Conservation (phyloP, 1,284 basidiomycete genomes). For the Cutaneotrichosporon mucoides region DNA sequence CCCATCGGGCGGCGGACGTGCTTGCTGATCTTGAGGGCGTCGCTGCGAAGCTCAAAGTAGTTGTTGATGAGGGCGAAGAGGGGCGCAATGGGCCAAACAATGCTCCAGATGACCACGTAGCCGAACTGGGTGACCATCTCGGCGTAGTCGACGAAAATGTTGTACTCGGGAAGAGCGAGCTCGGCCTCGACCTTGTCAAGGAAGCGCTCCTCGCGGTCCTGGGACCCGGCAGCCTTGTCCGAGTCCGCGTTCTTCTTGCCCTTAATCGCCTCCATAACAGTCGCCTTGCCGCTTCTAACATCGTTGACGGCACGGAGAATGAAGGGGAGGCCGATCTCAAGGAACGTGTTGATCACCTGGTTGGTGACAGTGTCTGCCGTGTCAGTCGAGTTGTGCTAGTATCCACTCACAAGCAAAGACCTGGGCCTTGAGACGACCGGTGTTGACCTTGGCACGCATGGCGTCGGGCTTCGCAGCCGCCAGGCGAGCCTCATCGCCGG, state of each 20-base stretch:
- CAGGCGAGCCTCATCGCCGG: background rate
- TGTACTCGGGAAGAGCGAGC: constrained; percentile 74
- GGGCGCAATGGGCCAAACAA: constrained; percentile 92
- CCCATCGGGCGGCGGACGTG: constrained; percentile 84
- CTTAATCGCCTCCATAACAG: constrained; percentile 26
- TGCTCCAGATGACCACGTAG: constrained; percentile 84
- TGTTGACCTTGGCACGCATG: constrained; percentile 46
- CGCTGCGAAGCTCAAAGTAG: constrained; percentile 83
- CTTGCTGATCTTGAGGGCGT: constrained; percentile 90
- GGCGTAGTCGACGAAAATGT: constrained; percentile 75
- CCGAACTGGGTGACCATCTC: constrained; percentile 95
- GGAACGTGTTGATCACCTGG: constrained; percentile 76
- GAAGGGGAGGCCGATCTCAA: constrained; percentile 80
- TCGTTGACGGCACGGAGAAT: constrained; percentile 62
- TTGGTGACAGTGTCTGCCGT: constrained; percentile 75
- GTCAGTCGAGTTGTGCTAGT: too few relatives aligned
- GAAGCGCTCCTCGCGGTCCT: constrained; percentile 39
- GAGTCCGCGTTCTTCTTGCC: constrained; percentile 3
- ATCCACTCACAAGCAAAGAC: constrained; percentile 67
- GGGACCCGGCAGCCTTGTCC: background rate
- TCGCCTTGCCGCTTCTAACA: constrained; percentile 52
- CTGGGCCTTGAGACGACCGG: constrained; percentile 72
- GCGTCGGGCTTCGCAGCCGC: background rate
- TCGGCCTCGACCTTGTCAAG: constrained; percentile 72
- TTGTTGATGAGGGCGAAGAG: constrained; percentile 58